These are phyloP conservation scores for Lichtheimia ornata DNA, from an alignment of 371 early-diverging fungal species.

Conservation along the genomic window DNA sequence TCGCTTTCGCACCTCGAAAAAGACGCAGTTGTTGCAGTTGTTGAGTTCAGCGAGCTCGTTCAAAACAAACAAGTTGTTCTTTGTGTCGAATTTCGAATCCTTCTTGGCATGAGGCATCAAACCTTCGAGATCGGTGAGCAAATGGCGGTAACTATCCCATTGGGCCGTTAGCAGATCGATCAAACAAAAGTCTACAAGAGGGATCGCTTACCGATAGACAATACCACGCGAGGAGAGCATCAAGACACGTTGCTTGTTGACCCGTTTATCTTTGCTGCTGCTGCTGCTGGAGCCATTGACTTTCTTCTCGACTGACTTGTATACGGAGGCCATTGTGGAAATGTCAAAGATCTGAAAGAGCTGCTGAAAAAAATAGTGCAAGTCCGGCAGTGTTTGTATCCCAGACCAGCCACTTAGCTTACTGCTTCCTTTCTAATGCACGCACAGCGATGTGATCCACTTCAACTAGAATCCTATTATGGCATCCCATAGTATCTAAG, in stretches of 20 bases:
- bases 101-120: constrained; percentile 95
- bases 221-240: constrained; percentile 90
- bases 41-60: constrained; percentile 96
- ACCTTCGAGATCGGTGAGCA: constrained; percentile 84
- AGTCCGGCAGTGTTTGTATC: no score
- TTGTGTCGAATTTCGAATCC: constrained; percentile 91
- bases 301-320: constrained; percentile 37
- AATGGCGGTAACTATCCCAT: constrained; percentile 78
- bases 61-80: constrained; percentile 82
- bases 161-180: constrained; percentile 1
- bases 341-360: no score
- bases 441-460: no score
- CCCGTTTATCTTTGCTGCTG: constrained; percentile 43
- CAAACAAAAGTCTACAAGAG: constrained; percentile 1
- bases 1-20: constrained; percentile 92
- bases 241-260: constrained; percentile 90
- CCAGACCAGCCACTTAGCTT: no score
- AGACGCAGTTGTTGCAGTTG: constrained; percentile 96
- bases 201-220: constrained; percentile 68
- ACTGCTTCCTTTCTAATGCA: no score
- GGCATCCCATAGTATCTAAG: no score
- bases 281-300: constrained; percentile 23
- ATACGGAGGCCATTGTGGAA: constrained; percentile 39
- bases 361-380: no score
- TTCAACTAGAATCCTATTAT: no score